These are phyloP conservation scores for Apiosordaria backusii DNA, from an alignment of 495 filamentous ascomycete genomes.

Conservation along the genomic window DNA sequence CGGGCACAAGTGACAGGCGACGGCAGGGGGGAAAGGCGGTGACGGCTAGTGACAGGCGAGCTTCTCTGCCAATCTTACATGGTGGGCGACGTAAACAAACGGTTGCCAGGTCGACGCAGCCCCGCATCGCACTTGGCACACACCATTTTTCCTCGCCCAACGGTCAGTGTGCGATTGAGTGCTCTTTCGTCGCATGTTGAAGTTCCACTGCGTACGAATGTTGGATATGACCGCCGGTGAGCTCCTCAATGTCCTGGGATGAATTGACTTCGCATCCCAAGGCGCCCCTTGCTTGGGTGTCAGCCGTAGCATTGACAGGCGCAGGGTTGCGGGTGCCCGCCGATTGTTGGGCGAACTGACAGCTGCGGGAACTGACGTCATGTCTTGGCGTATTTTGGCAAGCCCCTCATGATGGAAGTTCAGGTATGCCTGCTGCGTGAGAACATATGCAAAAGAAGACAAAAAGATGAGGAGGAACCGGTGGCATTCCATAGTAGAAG, in stretches of 20 bases:
- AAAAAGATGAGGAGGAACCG: too few relatives aligned
- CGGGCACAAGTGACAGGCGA: slow-evolving; percentile 1
- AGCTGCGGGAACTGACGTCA: background rate
- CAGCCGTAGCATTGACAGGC: background rate
- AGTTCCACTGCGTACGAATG: background rate
- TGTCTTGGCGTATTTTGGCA: background rate
- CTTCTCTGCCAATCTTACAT: slow-evolving; percentile 9
- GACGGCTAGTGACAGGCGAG: slow-evolving; percentile 7
- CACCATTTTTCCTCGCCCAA: background rate
- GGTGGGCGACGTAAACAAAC: slow-evolving; percentile 16
- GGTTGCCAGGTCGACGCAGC: slow-evolving; percentile 10
- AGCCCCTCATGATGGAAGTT: background rate
- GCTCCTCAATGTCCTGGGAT: background rate
- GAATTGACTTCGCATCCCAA: slow-evolving; percentile 1
- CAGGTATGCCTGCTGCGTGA: background rate
- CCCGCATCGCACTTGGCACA: slow-evolving; percentile 7
- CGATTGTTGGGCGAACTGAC: background rate
- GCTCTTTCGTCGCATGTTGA: background rate
- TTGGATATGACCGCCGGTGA: background rate
- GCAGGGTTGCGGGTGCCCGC: background rate
- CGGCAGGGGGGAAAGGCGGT: slow-evolving; percentile 6
- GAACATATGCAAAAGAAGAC: too few relatives aligned
- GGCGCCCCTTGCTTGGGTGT: background rate
- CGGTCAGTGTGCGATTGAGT: background rate
- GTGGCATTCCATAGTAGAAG: too few relatives aligned